A percentile compares a stretch with the other conserved stretches of the same genome.
These are phyloP conservation scores for Alternaria arbusti DNA, from an alignment of 2,329 filamentous ascomycete species.

Conservation along the genomic window DNA sequence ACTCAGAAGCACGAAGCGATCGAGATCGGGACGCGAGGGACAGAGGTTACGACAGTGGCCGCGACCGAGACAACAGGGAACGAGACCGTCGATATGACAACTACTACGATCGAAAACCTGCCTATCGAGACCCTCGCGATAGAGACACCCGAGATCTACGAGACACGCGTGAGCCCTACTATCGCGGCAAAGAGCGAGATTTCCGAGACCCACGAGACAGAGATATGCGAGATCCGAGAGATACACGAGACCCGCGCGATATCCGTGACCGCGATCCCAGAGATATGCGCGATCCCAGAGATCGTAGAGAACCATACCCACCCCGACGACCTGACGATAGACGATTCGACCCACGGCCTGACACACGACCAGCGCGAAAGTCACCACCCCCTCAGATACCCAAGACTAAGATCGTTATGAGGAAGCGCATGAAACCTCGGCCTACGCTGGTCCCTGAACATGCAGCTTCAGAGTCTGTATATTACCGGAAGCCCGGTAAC, in stretches of 20 bases:
- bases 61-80: constrained; percentile 52
- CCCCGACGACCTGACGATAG: constrained; percentile 36
- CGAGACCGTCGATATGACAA: constrained; percentile 46
- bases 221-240: constrained; percentile 29
- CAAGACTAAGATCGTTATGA: constrained; percentile 65
- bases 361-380: constrained; percentile 40
- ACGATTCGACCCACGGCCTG: constrained; percentile 29
- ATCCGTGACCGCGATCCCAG: constrained; percentile 28
- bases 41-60: constrained; percentile 30
- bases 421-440: constrained; percentile 73
- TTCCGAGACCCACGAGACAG: constrained; percentile 28
- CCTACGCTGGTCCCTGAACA: constrained; percentile 76
- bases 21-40: constrained; percentile 31
- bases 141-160: constrained; percentile 26
- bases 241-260: constrained; percentile 23
- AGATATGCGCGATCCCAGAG: constrained; percentile 23
- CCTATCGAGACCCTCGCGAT: constrained; percentile 39
- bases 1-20: constrained; percentile 32
- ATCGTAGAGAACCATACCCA: constrained; percentile 39
- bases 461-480: constrained; percentile 83
- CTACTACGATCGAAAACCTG: constrained; percentile 32
- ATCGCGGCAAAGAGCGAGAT: constrained; percentile 23
- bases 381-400: constrained; percentile 49
- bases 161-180: constrained; percentile 24
- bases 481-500: constrained; percentile 94